phyloP scores from a whole-genome alignment of 1,284 basidiomycete species.

The Sporisorium scitamineum region DNA sequence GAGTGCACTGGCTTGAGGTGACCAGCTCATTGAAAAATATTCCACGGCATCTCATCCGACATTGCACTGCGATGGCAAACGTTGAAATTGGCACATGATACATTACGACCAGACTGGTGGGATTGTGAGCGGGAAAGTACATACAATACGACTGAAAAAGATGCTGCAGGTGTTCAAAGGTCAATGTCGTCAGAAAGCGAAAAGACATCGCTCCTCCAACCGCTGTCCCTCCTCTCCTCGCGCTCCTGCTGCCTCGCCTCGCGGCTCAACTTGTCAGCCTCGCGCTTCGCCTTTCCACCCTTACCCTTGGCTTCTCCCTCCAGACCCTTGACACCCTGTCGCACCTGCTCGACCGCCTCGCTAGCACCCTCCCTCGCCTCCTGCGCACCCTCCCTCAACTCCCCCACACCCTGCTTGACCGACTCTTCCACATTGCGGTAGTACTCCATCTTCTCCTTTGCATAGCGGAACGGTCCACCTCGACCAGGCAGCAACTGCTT shows the following conservation, averaged over 20 bases:
- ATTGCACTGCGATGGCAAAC: no score
- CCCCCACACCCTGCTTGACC: conserved; percentile 27
- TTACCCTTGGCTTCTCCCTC: conserved; percentile 55
- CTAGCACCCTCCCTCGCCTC: conserved; percentile 36
- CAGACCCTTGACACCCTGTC: conserved; percentile 36
- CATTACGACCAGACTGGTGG: background rate
- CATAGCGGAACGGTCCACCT: conserved; percentile 59
- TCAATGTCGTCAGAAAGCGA: conserved; percentile 44
- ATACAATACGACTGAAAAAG: background rate
- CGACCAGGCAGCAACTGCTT: conserved; percentile 70
- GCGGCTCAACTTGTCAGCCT: conserved; percentile 49
- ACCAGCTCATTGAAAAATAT: no score
- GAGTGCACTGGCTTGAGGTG: no score
- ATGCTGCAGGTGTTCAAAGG: conserved; percentile 12
- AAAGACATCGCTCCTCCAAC: conserved; percentile 71
- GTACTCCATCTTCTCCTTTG: conserved; percentile 67
- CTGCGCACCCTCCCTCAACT: conserved; percentile 25
- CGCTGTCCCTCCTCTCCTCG: conserved; percentile 68
- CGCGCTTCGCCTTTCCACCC: conserved; percentile 55
- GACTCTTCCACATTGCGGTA: conserved; percentile 62
- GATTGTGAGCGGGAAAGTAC: background rate
- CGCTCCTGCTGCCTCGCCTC: conserved; percentile 67
- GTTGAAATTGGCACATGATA: background rate
- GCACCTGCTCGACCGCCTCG: conserved; percentile 45
- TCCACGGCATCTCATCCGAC: background rate